phyloP scores from a whole-genome alignment of 352 stramenopile genomes.

The Hyaloperonospora brassicae region DNA sequence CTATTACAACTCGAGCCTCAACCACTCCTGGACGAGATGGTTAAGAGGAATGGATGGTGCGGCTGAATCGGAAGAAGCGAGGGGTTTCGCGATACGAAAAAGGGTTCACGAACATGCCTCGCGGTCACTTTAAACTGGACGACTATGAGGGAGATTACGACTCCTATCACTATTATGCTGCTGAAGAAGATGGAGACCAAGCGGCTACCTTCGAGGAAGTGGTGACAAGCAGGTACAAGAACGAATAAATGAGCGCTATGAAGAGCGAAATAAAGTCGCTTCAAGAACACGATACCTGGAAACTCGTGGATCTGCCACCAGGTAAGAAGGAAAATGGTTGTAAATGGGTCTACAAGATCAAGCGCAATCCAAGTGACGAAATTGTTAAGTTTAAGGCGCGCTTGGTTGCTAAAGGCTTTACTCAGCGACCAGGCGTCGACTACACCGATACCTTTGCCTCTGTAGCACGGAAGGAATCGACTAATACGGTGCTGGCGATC shows the following conservation, averaged over 20 bases:
- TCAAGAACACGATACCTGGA: not conserved
- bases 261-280: not conserved
- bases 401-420: not conserved
- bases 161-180: not conserved
- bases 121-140: not conserved
- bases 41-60: not conserved
- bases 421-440: not conserved
- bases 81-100: not conserved
- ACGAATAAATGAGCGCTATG: not conserved
- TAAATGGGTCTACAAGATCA: not conserved
- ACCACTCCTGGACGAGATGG: not conserved
- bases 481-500: not conserved
- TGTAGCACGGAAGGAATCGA: not conserved
- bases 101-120: not conserved
- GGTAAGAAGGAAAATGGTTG: not conserved
- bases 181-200: not conserved
- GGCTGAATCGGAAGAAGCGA: not conserved
- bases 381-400: not conserved
- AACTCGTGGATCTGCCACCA: not conserved
- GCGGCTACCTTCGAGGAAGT: not conserved
- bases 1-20: not conserved
- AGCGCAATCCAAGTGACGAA: not conserved
- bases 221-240: not conserved
- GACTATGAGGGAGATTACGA: not conserved
- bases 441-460: not conserved